These are phyloP conservation scores for Hirsutella thompsonii DNA, from an alignment of 2,329 filamentous ascomycete genomes.

Conservation along the genomic window DNA sequence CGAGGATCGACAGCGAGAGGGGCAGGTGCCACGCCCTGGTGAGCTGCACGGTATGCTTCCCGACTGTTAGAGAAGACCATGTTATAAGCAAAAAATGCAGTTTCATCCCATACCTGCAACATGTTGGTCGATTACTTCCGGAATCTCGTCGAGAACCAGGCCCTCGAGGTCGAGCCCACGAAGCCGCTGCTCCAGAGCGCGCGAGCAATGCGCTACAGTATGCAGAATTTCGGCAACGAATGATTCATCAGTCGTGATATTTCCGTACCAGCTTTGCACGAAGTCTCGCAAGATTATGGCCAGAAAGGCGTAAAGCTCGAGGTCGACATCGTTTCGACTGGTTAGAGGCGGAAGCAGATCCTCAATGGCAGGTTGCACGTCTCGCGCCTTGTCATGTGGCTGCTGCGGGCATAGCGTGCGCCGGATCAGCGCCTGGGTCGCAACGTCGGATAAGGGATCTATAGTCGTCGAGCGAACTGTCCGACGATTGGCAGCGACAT, in stretches of 20 bases:
- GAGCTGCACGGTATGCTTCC: constrained; percentile 61
- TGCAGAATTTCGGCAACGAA: constrained; percentile 83
- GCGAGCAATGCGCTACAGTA: constrained; percentile 83
- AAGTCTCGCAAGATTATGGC: constrained; percentile 84
- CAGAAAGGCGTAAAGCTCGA: constrained; percentile 86
- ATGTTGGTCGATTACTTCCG: constrained; percentile 68
- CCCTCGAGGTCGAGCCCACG: constrained; percentile 72
- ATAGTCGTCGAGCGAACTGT: constrained; percentile 19
- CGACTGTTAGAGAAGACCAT: not conserved
- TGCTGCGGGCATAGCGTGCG: constrained; percentile 71
- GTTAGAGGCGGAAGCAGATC: constrained; percentile 82
- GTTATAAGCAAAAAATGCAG: not conserved
- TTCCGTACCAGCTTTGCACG: constrained; percentile 84
- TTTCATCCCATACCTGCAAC: constrained; percentile 48
- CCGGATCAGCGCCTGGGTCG: constrained; percentile 71
- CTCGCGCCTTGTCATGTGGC: constrained; percentile 40
- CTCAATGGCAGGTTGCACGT: constrained; percentile 47
- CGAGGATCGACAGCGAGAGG: constrained; percentile 50
- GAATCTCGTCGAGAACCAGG: constrained; percentile 76
- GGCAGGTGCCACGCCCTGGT: constrained; percentile 40
- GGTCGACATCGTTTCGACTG: constrained; percentile 84
- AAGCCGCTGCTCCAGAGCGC: constrained; percentile 75
- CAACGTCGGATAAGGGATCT: constrained; percentile 58
- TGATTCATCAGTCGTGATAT: constrained; percentile 78
- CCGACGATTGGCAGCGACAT: constrained; percentile 15